phyloP scores from a whole-genome alignment of 495 filamentous ascomycete species.

The Neurospora cerealis region DNA sequence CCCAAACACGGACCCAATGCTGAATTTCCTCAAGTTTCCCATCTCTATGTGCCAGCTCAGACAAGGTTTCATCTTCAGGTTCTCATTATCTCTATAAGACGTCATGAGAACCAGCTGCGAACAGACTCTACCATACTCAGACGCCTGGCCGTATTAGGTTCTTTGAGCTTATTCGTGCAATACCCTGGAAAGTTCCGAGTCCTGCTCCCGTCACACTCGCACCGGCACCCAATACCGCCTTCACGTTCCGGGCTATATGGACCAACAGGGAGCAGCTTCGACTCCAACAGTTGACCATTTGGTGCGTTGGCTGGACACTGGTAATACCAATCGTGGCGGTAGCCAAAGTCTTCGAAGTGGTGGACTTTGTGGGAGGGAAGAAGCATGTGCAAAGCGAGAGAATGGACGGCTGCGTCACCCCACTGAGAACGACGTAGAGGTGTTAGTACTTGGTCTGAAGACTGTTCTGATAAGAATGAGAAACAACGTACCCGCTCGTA shows the following conservation, averaged over 20 bases:
- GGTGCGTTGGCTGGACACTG: slow-evolving; percentile 36
- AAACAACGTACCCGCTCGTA: slow-evolving; percentile 32
- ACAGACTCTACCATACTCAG: slow-evolving; percentile 17
- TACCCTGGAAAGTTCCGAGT: slow-evolving; percentile 25
- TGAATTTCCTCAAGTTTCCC: background rate
- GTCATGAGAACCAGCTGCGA: slow-evolving; percentile 1
- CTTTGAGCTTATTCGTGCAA: slow-evolving; percentile 27
- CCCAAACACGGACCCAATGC: background rate
- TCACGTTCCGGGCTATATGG: slow-evolving; percentile 21
- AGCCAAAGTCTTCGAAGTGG: slow-evolving; percentile 45
- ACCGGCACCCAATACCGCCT: slow-evolving; percentile 35
- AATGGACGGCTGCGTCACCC: slow-evolving; percentile 47
- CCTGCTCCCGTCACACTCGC: slow-evolving; percentile 29
- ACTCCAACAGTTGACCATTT: slow-evolving; percentile 29
- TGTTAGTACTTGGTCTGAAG: background rate
- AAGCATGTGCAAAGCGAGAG: slow-evolving; percentile 40
- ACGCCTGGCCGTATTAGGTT: slow-evolving; percentile 23
- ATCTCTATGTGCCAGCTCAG: background rate
- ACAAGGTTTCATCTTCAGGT: background rate
- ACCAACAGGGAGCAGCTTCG: slow-evolving; percentile 18
- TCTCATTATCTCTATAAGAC: background rate
- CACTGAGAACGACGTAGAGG: slow-evolving; percentile 19
- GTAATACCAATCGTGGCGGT: slow-evolving; percentile 40
- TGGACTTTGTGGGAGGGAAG: slow-evolving; percentile 39
- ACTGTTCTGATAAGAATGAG: background rate